Percentiles rank a stretch among this genome's conserved stretches.
Evolutionary conservation across 106 monocot species (phyloP).

Genomic region (Apostasia shenzhenica): DNA sequence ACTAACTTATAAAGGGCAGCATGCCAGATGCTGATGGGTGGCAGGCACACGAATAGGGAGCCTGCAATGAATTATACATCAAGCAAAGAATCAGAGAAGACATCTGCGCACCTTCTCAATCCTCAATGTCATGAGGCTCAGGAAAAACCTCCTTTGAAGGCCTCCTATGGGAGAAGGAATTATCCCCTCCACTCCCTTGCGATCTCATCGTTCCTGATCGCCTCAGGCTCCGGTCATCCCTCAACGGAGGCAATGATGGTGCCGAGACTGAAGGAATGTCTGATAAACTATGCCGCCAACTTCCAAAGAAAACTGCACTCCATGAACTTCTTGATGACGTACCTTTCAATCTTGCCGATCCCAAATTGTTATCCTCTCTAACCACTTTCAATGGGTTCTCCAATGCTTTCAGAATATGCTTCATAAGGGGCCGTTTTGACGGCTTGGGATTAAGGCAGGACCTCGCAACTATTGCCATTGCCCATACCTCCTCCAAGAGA

Average conservation of each 20-base stretch:
- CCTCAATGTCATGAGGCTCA: slow-evolving; percentile 17
- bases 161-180: slow-evolving; percentile 33
- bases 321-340: slow-evolving; percentile 52
- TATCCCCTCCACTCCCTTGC: slow-evolving; percentile 39
- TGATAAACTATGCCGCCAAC: slow-evolving; percentile 37
- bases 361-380: slow-evolving; percentile 19
- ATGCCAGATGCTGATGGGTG: no score
- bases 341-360: slow-evolving; percentile 25
- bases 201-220: slow-evolving; percentile 17
- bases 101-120: no score
- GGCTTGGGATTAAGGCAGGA: slow-evolving; percentile 62
- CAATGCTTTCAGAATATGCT: slow-evolving; percentile 50
- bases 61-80: no score
- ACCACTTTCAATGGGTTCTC: slow-evolving; percentile 62
- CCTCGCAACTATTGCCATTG: slow-evolving; percentile 49
- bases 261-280: slow-evolving; percentile 21
- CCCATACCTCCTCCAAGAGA: slow-evolving; percentile 59
- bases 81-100: no score
- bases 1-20: no score
- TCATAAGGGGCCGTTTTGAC: slow-evolving; percentile 34
- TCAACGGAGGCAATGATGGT: background rate
- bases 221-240: slow-evolving; percentile 6
- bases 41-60: no score
- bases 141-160: slow-evolving; percentile 43
- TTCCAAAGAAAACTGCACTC: slow-evolving; percentile 43